Conservation (phyloP, 2,329 filamentous ascomycete genomes). For the Fusarium transvaalense region DNA sequence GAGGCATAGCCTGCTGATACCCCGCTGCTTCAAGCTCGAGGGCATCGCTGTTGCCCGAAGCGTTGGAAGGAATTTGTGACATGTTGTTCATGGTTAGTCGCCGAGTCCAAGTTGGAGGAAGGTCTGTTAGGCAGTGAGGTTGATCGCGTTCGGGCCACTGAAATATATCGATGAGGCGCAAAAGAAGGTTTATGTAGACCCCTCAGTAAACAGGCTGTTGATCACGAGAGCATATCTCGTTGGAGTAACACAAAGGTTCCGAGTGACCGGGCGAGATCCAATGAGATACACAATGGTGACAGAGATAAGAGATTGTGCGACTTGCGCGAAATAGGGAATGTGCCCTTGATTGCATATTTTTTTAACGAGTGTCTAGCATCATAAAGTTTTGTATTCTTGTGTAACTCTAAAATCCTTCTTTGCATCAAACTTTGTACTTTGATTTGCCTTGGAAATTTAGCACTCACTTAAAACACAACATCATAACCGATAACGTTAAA, state of each 20-base stretch:
- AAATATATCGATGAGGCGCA: background rate
- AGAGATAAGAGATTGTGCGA: conserved; percentile 6
- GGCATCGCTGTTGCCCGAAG: conserved; percentile 34
- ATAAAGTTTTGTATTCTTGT: background rate
- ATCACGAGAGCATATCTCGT: background rate
- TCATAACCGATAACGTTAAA: too few relatives aligned
- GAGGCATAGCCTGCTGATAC: conserved; percentile 50
- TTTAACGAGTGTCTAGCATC: background rate
- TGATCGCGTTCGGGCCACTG: background rate
- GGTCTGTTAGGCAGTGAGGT: background rate
- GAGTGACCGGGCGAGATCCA: conserved; percentile 1
- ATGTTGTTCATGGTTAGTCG: background rate
- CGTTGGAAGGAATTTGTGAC: background rate
- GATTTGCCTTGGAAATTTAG: too few relatives aligned
- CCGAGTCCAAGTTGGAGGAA: too few relatives aligned
- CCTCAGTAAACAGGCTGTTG: background rate
- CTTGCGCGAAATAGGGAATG: background rate
- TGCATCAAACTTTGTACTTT: too few relatives aligned
- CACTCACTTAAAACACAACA: too few relatives aligned
- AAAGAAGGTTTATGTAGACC: background rate
- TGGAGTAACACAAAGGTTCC: background rate
- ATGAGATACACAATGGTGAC: background rate
- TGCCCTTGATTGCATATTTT: background rate
- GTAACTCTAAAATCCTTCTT: too few relatives aligned
- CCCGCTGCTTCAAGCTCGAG: conserved; percentile 51